Evolutionary conservation across 352 stramenopile genomes (phyloP).

Genomic region (Phytophthora colocasiae): DNA sequence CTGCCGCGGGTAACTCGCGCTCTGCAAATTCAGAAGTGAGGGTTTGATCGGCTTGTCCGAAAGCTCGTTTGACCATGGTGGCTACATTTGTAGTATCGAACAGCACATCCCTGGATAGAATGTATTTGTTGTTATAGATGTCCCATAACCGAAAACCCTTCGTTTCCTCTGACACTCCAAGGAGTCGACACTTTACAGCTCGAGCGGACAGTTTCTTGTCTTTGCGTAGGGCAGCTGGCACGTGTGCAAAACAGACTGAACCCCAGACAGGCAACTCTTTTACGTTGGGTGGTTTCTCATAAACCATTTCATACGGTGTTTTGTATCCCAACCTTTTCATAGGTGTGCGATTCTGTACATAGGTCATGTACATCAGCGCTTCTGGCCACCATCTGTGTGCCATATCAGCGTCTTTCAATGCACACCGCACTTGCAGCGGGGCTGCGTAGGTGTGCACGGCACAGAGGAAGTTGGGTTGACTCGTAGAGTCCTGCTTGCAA

Average conservation of each 20-base stretch:
- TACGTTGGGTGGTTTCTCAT: no score
- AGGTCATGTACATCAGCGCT: slow-evolving; percentile 23
- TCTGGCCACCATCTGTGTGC: neutral
- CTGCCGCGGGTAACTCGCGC: slow-evolving; percentile 1
- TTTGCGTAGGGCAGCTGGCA: neutral
- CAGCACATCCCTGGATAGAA: slow-evolving; percentile 14
- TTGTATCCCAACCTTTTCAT: no score
- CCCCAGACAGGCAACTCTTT: no score
- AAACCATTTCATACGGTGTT: no score
- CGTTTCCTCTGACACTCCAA: slow-evolving; percentile 9
- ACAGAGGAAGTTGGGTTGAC: no score
- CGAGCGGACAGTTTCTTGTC: slow-evolving; percentile 12
- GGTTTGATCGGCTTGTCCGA: slow-evolving; percentile 1
- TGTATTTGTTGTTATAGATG: slow-evolving; percentile 18
- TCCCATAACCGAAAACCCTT: slow-evolving; percentile 12
- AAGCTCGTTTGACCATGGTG: slow-evolving; percentile 1
- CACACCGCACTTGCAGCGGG: no score
- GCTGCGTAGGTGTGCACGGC: no score
- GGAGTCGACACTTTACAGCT: slow-evolving; percentile 8
- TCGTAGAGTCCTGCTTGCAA: no score
- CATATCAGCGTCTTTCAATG: slow-evolving; percentile 15
- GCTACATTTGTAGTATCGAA: slow-evolving; percentile 17
- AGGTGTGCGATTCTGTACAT: no score
- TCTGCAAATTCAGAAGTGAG: slow-evolving; percentile 9
- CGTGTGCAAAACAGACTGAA: no score